Conservation (phyloP, 805 yeast genomes). For the Metschnikowia amazonensis region DNA sequence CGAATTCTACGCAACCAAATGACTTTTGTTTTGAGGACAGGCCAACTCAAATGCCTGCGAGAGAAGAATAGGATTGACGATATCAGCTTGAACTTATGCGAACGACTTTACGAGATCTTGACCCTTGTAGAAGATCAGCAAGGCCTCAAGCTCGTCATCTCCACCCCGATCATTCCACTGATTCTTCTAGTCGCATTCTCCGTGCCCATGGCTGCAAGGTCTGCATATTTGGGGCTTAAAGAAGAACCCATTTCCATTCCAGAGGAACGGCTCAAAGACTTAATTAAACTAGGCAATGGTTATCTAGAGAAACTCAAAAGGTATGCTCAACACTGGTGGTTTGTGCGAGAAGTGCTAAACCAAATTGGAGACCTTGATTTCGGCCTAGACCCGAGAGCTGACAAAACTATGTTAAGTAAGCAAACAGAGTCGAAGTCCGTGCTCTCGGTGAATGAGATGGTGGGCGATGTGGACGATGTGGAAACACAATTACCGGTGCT, state of each 20-base stretch:
- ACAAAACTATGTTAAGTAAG: background rate
- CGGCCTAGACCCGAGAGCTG: background rate
- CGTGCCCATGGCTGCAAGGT: slow-evolving; percentile 15
- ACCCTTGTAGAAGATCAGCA: slow-evolving; percentile 12
- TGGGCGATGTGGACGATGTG: slow-evolving; percentile 12
- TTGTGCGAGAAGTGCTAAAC: slow-evolving; percentile 14
- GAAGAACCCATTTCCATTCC: background rate
- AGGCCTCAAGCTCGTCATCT: slow-evolving; percentile 14
- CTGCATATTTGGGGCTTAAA: slow-evolving; percentile 7
- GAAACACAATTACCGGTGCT: slow-evolving; percentile 15
- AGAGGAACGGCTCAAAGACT: slow-evolving; percentile 4
- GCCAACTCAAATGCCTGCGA: slow-evolving; percentile 13
- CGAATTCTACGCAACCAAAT: slow-evolving; percentile 14
- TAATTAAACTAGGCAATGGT: slow-evolving; percentile 3
- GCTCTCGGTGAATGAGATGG: slow-evolving; percentile 13
- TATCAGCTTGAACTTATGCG: slow-evolving; percentile 11
- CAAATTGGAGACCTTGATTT: slow-evolving; percentile 8
- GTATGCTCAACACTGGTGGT: slow-evolving; percentile 18
- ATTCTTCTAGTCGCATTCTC: slow-evolving; percentile 16
- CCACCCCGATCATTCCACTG: slow-evolving; percentile 19
- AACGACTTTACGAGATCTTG: slow-evolving; percentile 10
- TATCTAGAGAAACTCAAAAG: slow-evolving; percentile 11
- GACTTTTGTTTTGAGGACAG: slow-evolving; percentile 15
- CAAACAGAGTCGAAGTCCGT: background rate
- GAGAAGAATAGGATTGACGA: slow-evolving; percentile 10